Evolutionary conservation across 306 rosid genomes (phyloP).

Genomic region (Trifolium fragiferum): DNA sequence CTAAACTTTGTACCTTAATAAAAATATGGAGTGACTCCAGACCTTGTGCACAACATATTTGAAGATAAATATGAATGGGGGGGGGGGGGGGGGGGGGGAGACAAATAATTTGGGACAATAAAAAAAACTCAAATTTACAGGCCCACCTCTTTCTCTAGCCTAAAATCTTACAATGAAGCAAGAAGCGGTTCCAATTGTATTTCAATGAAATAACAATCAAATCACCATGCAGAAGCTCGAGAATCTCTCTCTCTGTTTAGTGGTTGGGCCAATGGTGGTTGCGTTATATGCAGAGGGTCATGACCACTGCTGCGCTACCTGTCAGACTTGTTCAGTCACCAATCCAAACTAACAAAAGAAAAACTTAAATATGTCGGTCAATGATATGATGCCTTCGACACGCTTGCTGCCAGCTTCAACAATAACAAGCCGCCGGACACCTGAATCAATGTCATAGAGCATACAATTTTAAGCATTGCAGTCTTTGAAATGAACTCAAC

Average conservation of each 20-base stretch:
- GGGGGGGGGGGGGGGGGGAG: conserved; percentile 54
- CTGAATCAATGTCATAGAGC: conserved; percentile 50
- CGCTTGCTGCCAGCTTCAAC: conserved; percentile 99
- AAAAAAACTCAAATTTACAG: conserved; percentile 65
- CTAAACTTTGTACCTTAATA: conserved; percentile 41
- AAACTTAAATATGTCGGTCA: conserved; percentile 88
- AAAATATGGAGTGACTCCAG: conserved; percentile 51
- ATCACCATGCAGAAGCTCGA: conserved; percentile 46
- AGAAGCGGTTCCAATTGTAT: conserved; percentile 72
- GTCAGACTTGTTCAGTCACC: conserved; percentile 41
- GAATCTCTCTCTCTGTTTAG: conserved; percentile 46
- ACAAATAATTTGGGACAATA: conserved; percentile 55
- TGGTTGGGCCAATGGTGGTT: conserved; percentile 42
- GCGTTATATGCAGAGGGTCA: conserved; percentile 42
- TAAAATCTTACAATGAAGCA: conserved; percentile 68
- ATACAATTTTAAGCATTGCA: conserved; percentile 1
- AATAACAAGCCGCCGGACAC: conserved; percentile 83
- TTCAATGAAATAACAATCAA: conserved; percentile 57
- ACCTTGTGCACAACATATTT: conserved; percentile 46
- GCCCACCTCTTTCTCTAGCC: conserved; percentile 83
- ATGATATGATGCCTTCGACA: conserved; percentile 85
- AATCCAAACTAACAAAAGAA: conserved; percentile 71
- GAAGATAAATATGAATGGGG: conserved; percentile 50
- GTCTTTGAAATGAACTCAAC: conserved; percentile 31
- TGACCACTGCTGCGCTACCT: conserved; percentile 48